Evolutionary conservation across 805 yeast genomes (phyloP), one percentile per base, ranked within the genome.

Genomic region (Saturnispora quitensis): DNA sequence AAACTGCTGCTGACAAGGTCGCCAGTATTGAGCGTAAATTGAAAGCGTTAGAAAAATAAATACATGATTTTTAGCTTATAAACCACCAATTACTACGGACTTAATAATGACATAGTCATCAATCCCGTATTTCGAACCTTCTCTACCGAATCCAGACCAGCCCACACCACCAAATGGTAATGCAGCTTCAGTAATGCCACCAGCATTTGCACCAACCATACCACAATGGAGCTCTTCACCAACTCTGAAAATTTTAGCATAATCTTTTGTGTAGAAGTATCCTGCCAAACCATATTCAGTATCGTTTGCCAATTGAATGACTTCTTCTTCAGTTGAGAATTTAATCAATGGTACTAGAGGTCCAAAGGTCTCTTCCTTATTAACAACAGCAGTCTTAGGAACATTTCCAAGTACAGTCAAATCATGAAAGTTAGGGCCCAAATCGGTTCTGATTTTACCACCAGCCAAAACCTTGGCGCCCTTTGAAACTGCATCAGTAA

Each of bases 141-240:
- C 97, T 70, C 95, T 81, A 65, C 98, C 97, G 55, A 85, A 74
- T 68, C 98, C 98, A 52, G 93, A 83, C 76, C 82, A 81, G 68
- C 88, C 88, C 74, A 76, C 86, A 46, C 97, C 97, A 62, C 97
- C 97, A 69, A 90, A 90, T 64, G 97, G 97, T 68, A 90, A 85
- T 68, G 78, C 75, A 63, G 76, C 83, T 69, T 89, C 89, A 77
- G 88, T 83, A 65, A 86, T 91, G 71, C 89, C 89, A 71, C 87
- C 84, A 53, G 89, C 80, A 80, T 90, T 90, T 59, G 89, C 78
- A 91, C 96, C 90, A 59, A 90, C 81, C 54, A 91, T 86, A 66
- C 98, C 98, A 54, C 96, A 84, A 61, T 82, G 78, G 51, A 90
- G 70, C 65, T 80, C 80, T 70, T 75, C 46, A 96, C 75, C 57